Base-by-base conservation (phyloP, 495 filamentous ascomycete species). In the Xylaria grammica region DNA sequence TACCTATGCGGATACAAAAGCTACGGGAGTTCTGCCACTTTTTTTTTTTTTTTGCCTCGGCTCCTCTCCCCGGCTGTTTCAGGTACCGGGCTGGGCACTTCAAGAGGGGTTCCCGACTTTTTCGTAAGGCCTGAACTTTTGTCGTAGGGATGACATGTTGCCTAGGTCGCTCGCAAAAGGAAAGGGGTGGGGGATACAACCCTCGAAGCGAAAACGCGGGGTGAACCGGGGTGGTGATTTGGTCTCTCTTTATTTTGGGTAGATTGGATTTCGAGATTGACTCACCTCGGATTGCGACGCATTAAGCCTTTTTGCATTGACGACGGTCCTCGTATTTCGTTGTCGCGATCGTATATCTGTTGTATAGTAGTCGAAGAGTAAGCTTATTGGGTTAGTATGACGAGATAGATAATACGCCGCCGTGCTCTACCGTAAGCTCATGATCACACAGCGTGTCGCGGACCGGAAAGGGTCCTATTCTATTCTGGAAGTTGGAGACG, bases 191-290 rank as follows among this genome's bases (percentile, higher is more conserved):
- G 8, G 54, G 26, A 57, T 38, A 20, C 36, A 13, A 45, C 54
- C 24, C 10, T 24, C 13, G 9, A 60, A 60, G 57, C 57, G 57
- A 60, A 60, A 60, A 60, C 32, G 57, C 57, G 57, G 56, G 57
- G 57, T 60, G 44, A 19, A 36, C 57, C 48, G 57, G 57, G 56
- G 44, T 22, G 46, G 13, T 56, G 27, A 27, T 19, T 56, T 5
- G 26, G 13, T 40, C 5, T 20, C 29, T 40, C 26, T 56, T 36
- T 53, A 22, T 53, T 42, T 42, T 52, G 27, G 50, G 53, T 42
- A 34, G n/a, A 42, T 27, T 44, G 7, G 8, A 44, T 20, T 11
- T 17, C n/a, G 40, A 17, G 40, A 42, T 42, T 42, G 13, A 42
- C 17, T 42, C 40, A 36, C 32, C 11, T 36, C 32, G 9, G 34